Conservation (phyloP, 2,329 filamentous ascomycete genomes). For the Catunica adiposa region DNA sequence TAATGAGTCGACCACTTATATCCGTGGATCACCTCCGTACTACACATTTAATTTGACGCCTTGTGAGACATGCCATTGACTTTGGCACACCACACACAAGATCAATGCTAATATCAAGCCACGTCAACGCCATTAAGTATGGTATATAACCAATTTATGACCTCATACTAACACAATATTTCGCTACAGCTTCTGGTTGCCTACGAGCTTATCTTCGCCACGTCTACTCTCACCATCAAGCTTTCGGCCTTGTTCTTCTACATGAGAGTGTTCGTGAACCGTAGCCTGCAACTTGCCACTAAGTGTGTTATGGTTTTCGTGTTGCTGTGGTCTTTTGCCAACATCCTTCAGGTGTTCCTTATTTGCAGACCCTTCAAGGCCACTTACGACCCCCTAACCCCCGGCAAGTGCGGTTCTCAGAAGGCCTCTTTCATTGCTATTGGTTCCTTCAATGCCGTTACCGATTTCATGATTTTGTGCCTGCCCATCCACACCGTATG, state of each 20-base stretch:
- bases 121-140: not conserved
- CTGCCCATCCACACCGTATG: slow-evolving; percentile 24
- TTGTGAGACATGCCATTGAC: not conserved
- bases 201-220: slow-evolving; percentile 23
- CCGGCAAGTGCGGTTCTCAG: slow-evolving; percentile 23
- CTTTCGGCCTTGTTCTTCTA: slow-evolving; percentile 28
- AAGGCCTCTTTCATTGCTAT: slow-evolving; percentile 25
- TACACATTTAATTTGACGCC: no score
- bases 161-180: not conserved
- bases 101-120: not conserved
- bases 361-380: slow-evolving; percentile 18
- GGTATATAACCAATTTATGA: not conserved
- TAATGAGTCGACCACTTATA: no score
- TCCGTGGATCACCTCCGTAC: no score
- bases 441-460: slow-evolving; percentile 25
- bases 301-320: slow-evolving; percentile 20
- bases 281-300: slow-evolving; percentile 19
- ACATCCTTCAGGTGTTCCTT: slow-evolving; percentile 18
- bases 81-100: no score
- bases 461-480: slow-evolving; percentile 24
- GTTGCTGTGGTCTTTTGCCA: slow-evolving; percentile 18
- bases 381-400: slow-evolving; percentile 18
- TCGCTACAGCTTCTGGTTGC: slow-evolving; percentile 22
- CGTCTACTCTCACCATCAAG: slow-evolving; percentile 22
- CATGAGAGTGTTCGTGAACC: slow-evolving; percentile 25